Evolutionary conservation across 495 filamentous ascomycete species (phyloP), one percentile per base, ranked within the genome.

Genomic region (Collariella sp.): DNA sequence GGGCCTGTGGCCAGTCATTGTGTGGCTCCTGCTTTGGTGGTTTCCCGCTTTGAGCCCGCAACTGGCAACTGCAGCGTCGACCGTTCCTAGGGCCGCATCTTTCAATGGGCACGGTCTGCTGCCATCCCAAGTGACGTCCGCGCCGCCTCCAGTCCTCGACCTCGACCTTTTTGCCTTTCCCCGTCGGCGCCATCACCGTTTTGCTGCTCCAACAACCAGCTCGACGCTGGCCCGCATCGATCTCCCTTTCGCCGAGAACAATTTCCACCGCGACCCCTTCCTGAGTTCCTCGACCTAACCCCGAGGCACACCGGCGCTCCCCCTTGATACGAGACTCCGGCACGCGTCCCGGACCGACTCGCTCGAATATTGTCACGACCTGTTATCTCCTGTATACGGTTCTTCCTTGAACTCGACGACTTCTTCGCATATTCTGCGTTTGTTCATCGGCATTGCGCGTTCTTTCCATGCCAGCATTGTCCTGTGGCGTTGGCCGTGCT

Each of bases 101-200:
- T 50, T 58, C 56, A 58, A 53, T 58, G 56, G 52, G 54, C 50
- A 44, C 45, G 46, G 46, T 35, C 46, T 46, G 45, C 51, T 29
- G 46, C 35, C 33, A 59, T 51, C 38, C 9, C 41, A 29, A 54
- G 50, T 49, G 44, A 39, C 55, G 20, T 40, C 43, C 46, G 13
- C 40, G 40, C 41, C 47, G 47, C 35, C 47, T 29, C 23, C 29
- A 16, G 9, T 22, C 48, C 41, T 46, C 29, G 36, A 29, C 41
- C 15, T 50, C 23, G n/a, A 6, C 47, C 35, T 47, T 19, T 22
- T 19, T n/a, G n/a, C 3, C 31, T 29, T 39, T 24, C 43, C 47
- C 33, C 46, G 48, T 24, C 48, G 20, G 41, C 55, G 41, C 18
- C 33, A 33, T 49, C 34, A 38, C 33, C n/a, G 18, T 42, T 39